Evolutionary conservation across 257 asterid genomes (phyloP).

Genomic region (Solanum bulbocastanum): DNA sequence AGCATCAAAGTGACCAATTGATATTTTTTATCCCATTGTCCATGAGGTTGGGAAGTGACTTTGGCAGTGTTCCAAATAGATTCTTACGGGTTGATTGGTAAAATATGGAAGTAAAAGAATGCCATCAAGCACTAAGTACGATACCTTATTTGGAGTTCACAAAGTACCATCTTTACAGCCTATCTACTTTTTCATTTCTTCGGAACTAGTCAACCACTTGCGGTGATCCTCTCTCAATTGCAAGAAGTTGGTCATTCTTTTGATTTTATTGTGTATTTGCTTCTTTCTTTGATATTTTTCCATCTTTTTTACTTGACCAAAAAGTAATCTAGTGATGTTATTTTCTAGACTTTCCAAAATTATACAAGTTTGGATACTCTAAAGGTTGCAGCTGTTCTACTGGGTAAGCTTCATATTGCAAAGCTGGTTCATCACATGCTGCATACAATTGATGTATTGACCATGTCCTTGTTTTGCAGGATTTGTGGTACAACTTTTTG

Average conservation of each 20-base stretch:
- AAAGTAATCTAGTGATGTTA: neutral
- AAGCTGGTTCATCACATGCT: neutral
- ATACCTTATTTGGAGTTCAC: neutral
- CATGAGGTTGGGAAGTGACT: neutral
- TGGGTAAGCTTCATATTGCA: slow-evolving; percentile 31
- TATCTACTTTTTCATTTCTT: neutral
- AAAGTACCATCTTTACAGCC: neutral
- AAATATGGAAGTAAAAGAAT: neutral
- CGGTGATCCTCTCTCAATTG: neutral
- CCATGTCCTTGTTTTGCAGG: slow-evolving; percentile 24
- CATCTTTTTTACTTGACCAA: neutral
- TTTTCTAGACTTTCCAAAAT: slow-evolving; percentile 38
- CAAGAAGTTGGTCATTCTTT: neutral
- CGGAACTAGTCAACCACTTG: neutral
- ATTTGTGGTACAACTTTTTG: slow-evolving; percentile 24
- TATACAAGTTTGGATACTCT: slow-evolving; percentile 41
- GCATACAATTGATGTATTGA: neutral
- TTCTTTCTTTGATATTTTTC: neutral
- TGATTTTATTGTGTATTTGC: neutral
- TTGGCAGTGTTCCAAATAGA: neutral
- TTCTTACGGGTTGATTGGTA: neutral
- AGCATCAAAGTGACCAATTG: neutral
- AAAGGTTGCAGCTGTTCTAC: slow-evolving; percentile 22
- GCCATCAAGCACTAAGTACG: neutral
- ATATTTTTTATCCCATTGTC: neutral